Conservation (phyloP, 1,284 basidiomycete genomes). For the Ceratobasidium sp. region DNA sequence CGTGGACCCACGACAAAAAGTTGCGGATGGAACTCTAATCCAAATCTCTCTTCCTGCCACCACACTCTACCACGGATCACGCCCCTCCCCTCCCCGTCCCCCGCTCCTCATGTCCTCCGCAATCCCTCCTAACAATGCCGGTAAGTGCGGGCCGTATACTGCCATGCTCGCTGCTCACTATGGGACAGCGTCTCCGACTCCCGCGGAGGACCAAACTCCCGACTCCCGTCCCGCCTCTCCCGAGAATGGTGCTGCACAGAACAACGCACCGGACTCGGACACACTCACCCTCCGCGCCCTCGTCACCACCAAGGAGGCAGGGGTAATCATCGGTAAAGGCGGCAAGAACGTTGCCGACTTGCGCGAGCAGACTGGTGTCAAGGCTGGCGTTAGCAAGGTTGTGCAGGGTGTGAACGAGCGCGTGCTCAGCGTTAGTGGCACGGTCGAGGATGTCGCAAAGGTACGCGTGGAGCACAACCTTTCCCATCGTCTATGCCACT, state of each 20-base stretch:
- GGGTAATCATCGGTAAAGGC: constrained; percentile 95
- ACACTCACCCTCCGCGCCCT: constrained; percentile 89
- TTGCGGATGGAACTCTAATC: constrained; percentile 37
- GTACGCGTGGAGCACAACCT: constrained; percentile 58
- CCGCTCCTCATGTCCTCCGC: constrained; percentile 30
- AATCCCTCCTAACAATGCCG: constrained; percentile 40
- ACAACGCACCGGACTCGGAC: constrained; percentile 57
- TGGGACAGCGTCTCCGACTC: constrained; percentile 41
- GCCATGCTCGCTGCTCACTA: constrained; percentile 4
- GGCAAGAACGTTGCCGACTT: constrained; percentile 98
- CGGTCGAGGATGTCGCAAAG: constrained; percentile 91
- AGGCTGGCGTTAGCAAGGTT: constrained; percentile 98
- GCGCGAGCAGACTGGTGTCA: constrained; percentile 93
- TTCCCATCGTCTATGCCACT: background rate
- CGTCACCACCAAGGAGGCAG: constrained; percentile 95
- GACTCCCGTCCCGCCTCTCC: constrained; percentile 46
- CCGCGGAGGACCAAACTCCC: constrained; percentile 43
- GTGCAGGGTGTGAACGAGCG: constrained; percentile 97
- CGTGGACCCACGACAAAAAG: constrained; percentile 39
- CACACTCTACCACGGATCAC: constrained; percentile 21
- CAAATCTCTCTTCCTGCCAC: constrained; percentile 42
- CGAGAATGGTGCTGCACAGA: constrained; percentile 34
- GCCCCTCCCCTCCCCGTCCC: constrained; percentile 36
- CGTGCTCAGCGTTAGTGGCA: constrained; percentile 92
- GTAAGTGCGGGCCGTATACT: constrained; percentile 19